A percentile compares a stretch with the other conserved stretches of the same genome.
Conservation (phyloP, 1,139 yeast genomes). For the Blastobotrys indianensis region DNA sequence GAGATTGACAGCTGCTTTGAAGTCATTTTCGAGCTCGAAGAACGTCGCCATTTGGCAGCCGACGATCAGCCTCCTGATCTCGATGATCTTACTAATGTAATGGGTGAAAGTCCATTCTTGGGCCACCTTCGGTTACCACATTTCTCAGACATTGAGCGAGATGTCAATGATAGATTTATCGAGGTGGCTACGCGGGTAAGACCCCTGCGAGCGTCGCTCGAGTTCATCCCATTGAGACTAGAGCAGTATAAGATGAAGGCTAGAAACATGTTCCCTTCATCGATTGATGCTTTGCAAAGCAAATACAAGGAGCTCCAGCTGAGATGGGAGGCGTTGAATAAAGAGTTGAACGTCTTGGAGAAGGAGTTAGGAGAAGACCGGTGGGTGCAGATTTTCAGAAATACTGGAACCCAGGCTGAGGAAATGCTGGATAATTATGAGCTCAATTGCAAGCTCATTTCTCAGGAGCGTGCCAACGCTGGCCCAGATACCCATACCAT, state of each 20-base stretch:
- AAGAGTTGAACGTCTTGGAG: slow-evolving; percentile 40
- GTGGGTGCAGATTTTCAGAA: slow-evolving; percentile 41
- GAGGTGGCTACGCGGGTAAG: slow-evolving; percentile 36
- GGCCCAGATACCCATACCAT: slow-evolving; percentile 11
- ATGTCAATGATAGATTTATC: slow-evolving; percentile 31
- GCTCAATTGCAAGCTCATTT: slow-evolving; percentile 15
- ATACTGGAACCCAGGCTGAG: slow-evolving; percentile 22
- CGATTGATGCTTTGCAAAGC: slow-evolving; percentile 35
- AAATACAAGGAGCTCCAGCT: slow-evolving; percentile 40
- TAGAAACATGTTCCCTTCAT: slow-evolving; percentile 33
- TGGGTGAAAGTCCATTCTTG: slow-evolving; percentile 20
- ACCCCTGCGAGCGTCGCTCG: slow-evolving; percentile 56
- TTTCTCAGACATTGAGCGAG: slow-evolving; percentile 30
- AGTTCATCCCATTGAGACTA: slow-evolving; percentile 51
- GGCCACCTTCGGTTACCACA: slow-evolving; percentile 25
- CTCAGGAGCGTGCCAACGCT: slow-evolving; percentile 4
- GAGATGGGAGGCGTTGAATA: slow-evolving; percentile 40
- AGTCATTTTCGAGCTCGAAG: slow-evolving; percentile 31
- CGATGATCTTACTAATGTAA: slow-evolving; percentile 16
- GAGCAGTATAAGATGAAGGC: slow-evolving; percentile 41
- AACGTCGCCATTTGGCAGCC: slow-evolving; percentile 20
- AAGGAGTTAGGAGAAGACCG: slow-evolving; percentile 45
- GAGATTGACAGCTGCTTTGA: slow-evolving; percentile 47
- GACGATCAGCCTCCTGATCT: slow-evolving; percentile 15
- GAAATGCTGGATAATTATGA: slow-evolving; percentile 22